phyloP scores from a whole-genome alignment of 108 stramenopile genomes.

The Cyclotella cryptica region DNA sequence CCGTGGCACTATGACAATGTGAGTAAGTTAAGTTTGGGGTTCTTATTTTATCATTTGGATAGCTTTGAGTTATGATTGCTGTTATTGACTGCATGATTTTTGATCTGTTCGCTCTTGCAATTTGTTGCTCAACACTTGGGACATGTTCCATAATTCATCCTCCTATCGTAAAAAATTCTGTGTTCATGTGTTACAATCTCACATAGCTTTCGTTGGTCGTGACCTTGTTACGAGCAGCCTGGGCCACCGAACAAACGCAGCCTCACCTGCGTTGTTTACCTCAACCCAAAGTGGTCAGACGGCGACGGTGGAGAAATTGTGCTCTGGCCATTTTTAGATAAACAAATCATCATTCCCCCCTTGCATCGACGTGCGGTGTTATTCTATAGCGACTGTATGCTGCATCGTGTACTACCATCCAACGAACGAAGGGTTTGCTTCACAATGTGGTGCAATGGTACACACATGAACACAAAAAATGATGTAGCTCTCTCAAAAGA shows the following conservation, averaged over 20 bases:
- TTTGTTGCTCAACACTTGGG: background rate
- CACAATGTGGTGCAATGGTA: slow-evolving; percentile 36
- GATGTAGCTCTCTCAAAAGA: slow-evolving; percentile 32
- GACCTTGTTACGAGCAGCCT: background rate
- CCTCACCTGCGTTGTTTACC: slow-evolving; percentile 54
- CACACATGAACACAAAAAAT: slow-evolving; percentile 23
- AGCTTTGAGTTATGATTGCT: background rate
- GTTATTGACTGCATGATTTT: background rate
- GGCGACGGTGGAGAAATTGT: slow-evolving; percentile 53
- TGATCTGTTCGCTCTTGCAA: background rate
- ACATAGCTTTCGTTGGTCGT: background rate
- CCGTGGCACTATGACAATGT: slow-evolving; percentile 49
- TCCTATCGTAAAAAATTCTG: background rate
- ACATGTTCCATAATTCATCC: background rate
- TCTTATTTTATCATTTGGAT: background rate
- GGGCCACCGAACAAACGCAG: slow-evolving; percentile 45
- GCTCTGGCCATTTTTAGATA: slow-evolving; percentile 36
- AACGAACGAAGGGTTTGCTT: slow-evolving; percentile 34
- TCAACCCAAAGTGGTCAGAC: slow-evolving; percentile 49
- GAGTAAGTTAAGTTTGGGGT: background rate
- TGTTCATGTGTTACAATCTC: background rate
- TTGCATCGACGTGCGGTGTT: slow-evolving; percentile 43
- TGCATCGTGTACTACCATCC: slow-evolving; percentile 43
- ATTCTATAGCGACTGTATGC: slow-evolving; percentile 43
- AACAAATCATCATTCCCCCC: slow-evolving; percentile 23